phyloP scores from a whole-genome alignment of 1,139 yeast genomes.

The Yamadazyma diospyri region DNA sequence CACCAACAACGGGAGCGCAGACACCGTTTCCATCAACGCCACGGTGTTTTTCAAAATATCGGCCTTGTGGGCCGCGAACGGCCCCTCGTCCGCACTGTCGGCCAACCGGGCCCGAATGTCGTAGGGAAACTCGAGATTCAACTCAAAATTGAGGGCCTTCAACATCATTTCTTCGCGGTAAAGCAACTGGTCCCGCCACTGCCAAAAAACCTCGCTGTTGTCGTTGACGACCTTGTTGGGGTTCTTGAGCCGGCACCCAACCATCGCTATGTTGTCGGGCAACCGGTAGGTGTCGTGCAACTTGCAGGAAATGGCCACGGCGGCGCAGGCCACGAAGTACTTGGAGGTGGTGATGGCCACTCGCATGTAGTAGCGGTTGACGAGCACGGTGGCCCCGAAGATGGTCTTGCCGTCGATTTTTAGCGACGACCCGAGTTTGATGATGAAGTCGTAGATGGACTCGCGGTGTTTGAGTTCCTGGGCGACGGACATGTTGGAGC shows the following conservation, averaged over 20 bases:
- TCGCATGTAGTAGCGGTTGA: constrained; percentile 42
- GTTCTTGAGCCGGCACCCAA: constrained; percentile 34
- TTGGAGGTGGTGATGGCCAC: constrained; percentile 43
- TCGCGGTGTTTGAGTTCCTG: constrained; percentile 41
- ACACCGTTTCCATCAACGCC: constrained; percentile 36
- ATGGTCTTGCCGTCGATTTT: constrained; percentile 45
- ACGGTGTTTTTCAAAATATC: constrained; percentile 35
- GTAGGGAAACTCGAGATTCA: constrained; percentile 39
- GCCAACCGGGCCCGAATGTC: constrained; percentile 22
- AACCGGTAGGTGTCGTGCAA: constrained; percentile 42
- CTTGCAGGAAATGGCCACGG: constrained; percentile 42
- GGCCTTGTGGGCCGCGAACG: constrained; percentile 22
- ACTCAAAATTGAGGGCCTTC: constrained; percentile 39
- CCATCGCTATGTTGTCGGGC: constrained; percentile 43
- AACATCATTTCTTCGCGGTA: constrained; percentile 43
- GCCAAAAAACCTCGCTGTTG: constrained; percentile 42
- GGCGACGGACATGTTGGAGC: constrained; percentile 22
- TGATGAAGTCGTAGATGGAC: constrained; percentile 38
- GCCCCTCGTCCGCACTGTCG: constrained; percentile 14
- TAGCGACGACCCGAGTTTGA: constrained; percentile 33
- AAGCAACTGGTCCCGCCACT: constrained; percentile 45
- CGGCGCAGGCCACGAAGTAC: constrained; percentile 46
- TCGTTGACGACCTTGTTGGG: constrained; percentile 35
- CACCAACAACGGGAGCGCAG: constrained; percentile 39
- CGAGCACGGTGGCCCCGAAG: constrained; percentile 41